Evolutionary conservation across 2,329 filamentous ascomycete genomes (phyloP), one percentile per base, ranked within the genome.

Genomic region (Verticillium nubilum): DNA sequence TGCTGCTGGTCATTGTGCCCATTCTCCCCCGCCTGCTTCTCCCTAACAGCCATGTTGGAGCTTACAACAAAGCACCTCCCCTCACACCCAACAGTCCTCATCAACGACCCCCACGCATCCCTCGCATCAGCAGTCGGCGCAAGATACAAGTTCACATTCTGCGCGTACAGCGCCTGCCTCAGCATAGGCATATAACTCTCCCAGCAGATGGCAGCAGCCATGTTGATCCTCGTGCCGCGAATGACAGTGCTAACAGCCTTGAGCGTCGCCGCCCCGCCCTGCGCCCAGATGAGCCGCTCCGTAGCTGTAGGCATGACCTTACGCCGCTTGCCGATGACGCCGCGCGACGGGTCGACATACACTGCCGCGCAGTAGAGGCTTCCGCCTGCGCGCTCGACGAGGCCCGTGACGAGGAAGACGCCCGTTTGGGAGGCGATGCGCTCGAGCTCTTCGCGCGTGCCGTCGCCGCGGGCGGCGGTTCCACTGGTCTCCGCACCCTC

Each of bases 101-200:
- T 89, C n/a, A 96, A 77, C 0, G 86, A 77, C 26, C 91, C 74
- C 94, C 94, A 98, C 0, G 90, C 86, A 67, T 94, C 90, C 62
- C 93, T 82, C 23, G 81, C 85, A 75, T 97, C 94, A 1, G 93
- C 93, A 0, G 93, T 97, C 0, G 94, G 94, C 0, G 93, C 92
- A 2, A 97, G 84, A 74, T 94, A 97, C 13, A 97, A 76, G 71
- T 96, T 96, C 68, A 97, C 86, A 69, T 96, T 96, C 73, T 97
- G 94, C 2, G 86, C 83, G 73, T 97, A 98, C 37, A 97, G 80
- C 17, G 86, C 83, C 70, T 96, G 90, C 19, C 94, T 85, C 7
- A 97, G 79, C 19, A 97, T 78, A 0, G 93, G 93, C 92, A 97
- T 97, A 76, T 94, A 96, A 73, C 91, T 97, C 73, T 98, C 93